Base-by-base conservation (phyloP, 2,329 filamentous ascomycete genomes). In the Epichloe hybrida region DNA sequence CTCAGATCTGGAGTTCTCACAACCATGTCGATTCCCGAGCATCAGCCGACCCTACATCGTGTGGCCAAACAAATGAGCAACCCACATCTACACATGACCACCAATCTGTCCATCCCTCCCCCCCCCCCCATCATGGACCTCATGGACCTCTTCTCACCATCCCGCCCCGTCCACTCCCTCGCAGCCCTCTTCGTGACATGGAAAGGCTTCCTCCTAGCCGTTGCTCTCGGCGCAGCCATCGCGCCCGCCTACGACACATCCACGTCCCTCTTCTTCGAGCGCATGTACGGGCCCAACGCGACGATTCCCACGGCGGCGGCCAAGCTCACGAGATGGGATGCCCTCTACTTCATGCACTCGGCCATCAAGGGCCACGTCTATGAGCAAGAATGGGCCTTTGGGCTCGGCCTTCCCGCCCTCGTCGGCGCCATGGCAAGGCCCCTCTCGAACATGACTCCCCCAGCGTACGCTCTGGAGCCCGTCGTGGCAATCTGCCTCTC, bases 321-420 rank as follows among this genome's bases (percentile, higher is more conserved):
- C 36, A 79, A 79, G 42, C 69, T 93, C 52, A 81, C 81, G 6
- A 76, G 86, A 64, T 94, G 88, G 88, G 88, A 94, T 64, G 84
- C 83, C 35, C 72, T 94, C 57, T 93, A 91, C 65, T 91, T 83
- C 60, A 70, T 83, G 52, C 75, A 80, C 56, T 64, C 72, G 43
- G 78, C 85, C 4, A 72, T 72, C 41, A 72, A 77, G 11, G 85
- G 84, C 36, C 82, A 88, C 58, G 50, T 82, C 11, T 85, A 80
- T 63, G 88, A 94, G 68, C 88, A 93, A 67, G 85, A 91, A 66
- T 93, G 86, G 86, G 88, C 87, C 0, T 93, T 90, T 68, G 83
- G 83, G 38, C 56, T 61, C 51, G 69, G 67, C 53, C 56, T 80
- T 44, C 74, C 77, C 2, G 56, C 63, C 7, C 56, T 68, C 39